Evolutionary conservation across 1,284 basidiomycete species (phyloP).

Genomic region (Tilletia indica): DNA sequence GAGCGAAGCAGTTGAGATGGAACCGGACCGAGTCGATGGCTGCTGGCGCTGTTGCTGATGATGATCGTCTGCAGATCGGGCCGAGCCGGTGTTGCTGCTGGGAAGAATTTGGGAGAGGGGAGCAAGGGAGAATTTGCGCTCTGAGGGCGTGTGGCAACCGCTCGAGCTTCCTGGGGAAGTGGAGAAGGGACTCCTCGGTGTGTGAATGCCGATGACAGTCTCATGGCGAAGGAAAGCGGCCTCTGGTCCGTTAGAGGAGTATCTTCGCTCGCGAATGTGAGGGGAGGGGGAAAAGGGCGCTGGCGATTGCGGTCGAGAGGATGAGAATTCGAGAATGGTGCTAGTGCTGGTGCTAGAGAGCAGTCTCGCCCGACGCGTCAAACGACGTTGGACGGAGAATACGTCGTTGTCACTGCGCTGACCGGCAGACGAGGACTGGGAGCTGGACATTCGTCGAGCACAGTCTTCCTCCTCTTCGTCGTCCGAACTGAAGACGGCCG

Average conservation of each 20-base stretch:
- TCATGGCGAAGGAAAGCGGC: conserved; percentile 44
- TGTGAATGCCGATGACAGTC: conserved; percentile 49
- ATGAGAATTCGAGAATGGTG: conserved; percentile 22
- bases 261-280: conserved; percentile 26
- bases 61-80: conserved; percentile 3
- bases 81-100: background rate
- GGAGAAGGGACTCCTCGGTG: conserved; percentile 31
- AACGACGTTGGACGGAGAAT: conserved; percentile 27
- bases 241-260: conserved; percentile 42
- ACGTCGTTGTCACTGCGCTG: conserved; percentile 20
- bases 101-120: conserved; percentile 41
- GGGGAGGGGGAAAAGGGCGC: conserved; percentile 30
- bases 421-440: conserved; percentile 21
- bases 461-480: conserved; percentile 4
- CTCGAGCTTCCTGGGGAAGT: conserved; percentile 17
- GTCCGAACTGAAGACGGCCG: conserved; percentile 27
- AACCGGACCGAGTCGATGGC: too few relatives aligned
- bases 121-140: conserved; percentile 18
- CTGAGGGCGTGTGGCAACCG: conserved; percentile 2
- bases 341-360: conserved; percentile 10
- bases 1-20: background rate
- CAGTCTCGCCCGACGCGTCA: conserved; percentile 12
- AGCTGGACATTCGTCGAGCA: background rate
- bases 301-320: conserved; percentile 28
- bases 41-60: background rate